Evolutionary conservation across 164 flowering plant genomes (phyloP).

Genomic region (Stephania cephalantha): DNA sequence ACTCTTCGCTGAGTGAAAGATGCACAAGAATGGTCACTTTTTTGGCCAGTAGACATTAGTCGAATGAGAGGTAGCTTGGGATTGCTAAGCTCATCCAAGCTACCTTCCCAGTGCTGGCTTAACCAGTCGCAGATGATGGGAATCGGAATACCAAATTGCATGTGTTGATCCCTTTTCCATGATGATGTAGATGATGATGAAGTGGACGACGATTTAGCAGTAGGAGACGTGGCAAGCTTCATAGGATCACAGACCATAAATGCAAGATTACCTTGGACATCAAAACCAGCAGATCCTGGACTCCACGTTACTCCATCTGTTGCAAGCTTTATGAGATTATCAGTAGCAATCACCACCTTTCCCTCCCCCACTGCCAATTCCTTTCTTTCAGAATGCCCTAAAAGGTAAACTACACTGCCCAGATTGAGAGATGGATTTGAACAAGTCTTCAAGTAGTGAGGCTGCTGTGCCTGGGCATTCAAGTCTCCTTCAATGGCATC

Average conservation of each 20-base stretch:
- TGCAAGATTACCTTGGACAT: conserved; percentile 90
- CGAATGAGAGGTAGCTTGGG: conserved; percentile 80
- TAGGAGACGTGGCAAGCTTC: conserved; percentile 96
- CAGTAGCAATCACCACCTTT: conserved; percentile 94
- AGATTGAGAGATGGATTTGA: conserved; percentile 71
- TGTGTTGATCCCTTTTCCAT: conserved; percentile 68
- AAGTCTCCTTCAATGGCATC: conserved; percentile 73
- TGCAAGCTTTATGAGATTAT: conserved; percentile 85
- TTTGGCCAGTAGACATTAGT: conserved; percentile 82
- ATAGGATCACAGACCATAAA: conserved; percentile 98
- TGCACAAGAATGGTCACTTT: conserved; percentile 79
- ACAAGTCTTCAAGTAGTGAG: conserved; percentile 75
- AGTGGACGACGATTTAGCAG: conserved; percentile 65
- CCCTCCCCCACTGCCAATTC: conserved; percentile 84
- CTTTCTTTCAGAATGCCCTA: conserved; percentile 62
- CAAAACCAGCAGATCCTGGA: conserved; percentile 97
- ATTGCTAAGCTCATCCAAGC: conserved; percentile 83
- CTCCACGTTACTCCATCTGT: conserved; percentile 80
- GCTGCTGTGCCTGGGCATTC: conserved; percentile 49
- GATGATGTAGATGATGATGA: conserved; percentile 74
- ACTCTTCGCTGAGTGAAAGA: conserved; percentile 74
- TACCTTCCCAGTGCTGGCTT: conserved; percentile 97
- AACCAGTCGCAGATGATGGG: conserved; percentile 93
- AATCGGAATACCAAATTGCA: conserved; percentile 94
- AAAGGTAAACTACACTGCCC: conserved; percentile 69